Evolutionary conservation across 345 rosid genomes (phyloP), one percentile per base, ranked within the genome.

Genomic region (Cardiospermum halicacabum): DNA sequence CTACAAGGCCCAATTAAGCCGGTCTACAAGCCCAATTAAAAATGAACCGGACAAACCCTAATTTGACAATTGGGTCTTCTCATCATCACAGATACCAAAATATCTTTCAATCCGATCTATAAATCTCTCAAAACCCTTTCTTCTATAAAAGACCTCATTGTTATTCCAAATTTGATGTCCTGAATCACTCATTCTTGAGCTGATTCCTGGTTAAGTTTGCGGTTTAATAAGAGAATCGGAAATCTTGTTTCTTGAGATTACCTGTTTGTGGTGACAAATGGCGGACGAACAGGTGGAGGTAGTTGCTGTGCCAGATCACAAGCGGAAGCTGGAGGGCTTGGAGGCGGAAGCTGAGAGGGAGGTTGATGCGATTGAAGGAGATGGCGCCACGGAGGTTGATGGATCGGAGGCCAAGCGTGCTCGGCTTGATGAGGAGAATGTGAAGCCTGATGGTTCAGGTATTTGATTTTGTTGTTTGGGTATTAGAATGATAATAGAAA

Each of bases 271-370:
- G 18, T 9, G 11, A 39, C 28, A 27, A 37, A 88, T 88, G 92
- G 81, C 88, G 56, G 96, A 83, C 67, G 89, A 86, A 73, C 93
- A 78, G 61, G 78, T 79, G 21, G 80, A 68, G n/a, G 68, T 72
- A n/a, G 57, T 59, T 43, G 72, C 56, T 27, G 63, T 76, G 26
- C 64, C 77, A 58, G 93, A 91, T 78, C 85, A 75, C 74, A 91
- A 91, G 74, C 81, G 97, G 69, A 91, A 91, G 82, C 85, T 84
- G 39, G 85, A 81, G 7, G 89, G 76, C 8, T 21, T 83, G 40
- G 84, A 85, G 65, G 56, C 78, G 7, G 83, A 77, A 11, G 56
- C 60, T 64, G 70, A 39, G 42, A 65, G 36, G 43, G 12, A 64
- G 9, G 12, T 68, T 3, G 43, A 37, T 58, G 58, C 40, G 15